Base-by-base conservation (phyloP, 2,329 filamentous ascomycete genomes). In the Fonsecaea erecta region DNA sequence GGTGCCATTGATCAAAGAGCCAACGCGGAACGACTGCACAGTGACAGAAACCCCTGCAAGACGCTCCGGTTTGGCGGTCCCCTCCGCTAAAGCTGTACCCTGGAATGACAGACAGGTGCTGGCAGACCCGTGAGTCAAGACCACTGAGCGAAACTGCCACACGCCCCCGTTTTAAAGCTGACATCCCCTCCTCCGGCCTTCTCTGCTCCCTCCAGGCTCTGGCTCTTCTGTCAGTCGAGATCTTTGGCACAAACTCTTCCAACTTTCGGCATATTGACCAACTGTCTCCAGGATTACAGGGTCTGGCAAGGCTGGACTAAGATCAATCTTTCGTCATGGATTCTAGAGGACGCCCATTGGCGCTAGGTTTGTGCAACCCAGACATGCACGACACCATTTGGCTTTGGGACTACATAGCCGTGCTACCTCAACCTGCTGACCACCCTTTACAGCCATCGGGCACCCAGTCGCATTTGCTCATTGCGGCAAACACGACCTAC, bases 311-410 rank as follows among this genome's bases (percentile, higher is more conserved):
- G 46, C 52, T 30, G 32, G 57, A 52, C 46, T 40, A 52, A 26
- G 11, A 24, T 26, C 43, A 24, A 26, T 32, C 48, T 53, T 37
- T 43, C 32, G 24, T 30, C 40, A 61, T 62, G 61, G 35, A 59
- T 4, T 16, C 21, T 16, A 30, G 52, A 3, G 18, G 30, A 55
- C 52, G 52, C 32, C 54, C 12, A 64, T 59, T 62, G 32, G 55
- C 57, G 21, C 48, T 21, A 60, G 65, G 65, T 67, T 43, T 63
- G 65, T 61, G 52, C 61, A 43, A 65, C 65, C 59, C 34, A 43
- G 48, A 43, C 52, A 65, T 65, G 62, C 62, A 64, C 30, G 52
- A 60, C 48, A 56, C 24, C 26, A 28, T 52, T 53, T 34, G 21
- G 24, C 52, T 32, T 52, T 52, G 54, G 53, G 34, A 30, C 52